Evolutionary conservation across 768 basidiomycete genomes (phyloP), one percentile per base, ranked within the genome.

Genomic region (Clitopilus passeckerianus): DNA sequence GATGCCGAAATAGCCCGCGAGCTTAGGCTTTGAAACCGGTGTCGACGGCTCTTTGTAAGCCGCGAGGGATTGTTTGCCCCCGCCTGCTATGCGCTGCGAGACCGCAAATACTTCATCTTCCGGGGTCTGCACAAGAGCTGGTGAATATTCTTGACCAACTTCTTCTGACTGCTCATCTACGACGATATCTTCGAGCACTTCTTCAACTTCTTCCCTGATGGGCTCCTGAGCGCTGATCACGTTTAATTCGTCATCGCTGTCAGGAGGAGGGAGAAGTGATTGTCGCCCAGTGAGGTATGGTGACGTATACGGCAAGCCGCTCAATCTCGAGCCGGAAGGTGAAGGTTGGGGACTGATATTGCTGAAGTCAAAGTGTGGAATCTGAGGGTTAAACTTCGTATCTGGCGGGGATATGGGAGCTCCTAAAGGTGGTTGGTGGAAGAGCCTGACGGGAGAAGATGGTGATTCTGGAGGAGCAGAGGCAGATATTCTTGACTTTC

Each of bases 391-490:
- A 65, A 86, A 87, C 34, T 73, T 79, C 23, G 80, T 79, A 63
- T 82, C 83, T 7, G 80, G 84, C 2, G 85, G 84, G 10, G 78
- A 79, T 23, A 60, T 68, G 64, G 65, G 70, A 57, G 58, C 65
- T 56, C 66, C 56, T 44, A 55, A 33, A 14, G 69, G 64, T 4
- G 69, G 60, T 65, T 68, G 73, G 24, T 68, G 55, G 22, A 50
- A 50, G 10, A 22, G 4, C 22, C 22, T 54, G 33, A 30, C 50
- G 30, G 79, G 77, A 76, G 78, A 74, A 1, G 79, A 76, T 7
- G 73, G 73, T 52, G 77, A 61, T 64, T 86, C 81, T 6, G 87
- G 86, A 23, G 88, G 89, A 12, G 86, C 88, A 14, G 91, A 91
- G 62, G 83, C 78, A 2, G 89, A 89, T 68, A 88, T 87, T 53